A percentile compares a stretch with the other conserved stretches of the same genome.
Conservation (phyloP, 257 asterid genomes). For the Echites panduratus region DNA sequence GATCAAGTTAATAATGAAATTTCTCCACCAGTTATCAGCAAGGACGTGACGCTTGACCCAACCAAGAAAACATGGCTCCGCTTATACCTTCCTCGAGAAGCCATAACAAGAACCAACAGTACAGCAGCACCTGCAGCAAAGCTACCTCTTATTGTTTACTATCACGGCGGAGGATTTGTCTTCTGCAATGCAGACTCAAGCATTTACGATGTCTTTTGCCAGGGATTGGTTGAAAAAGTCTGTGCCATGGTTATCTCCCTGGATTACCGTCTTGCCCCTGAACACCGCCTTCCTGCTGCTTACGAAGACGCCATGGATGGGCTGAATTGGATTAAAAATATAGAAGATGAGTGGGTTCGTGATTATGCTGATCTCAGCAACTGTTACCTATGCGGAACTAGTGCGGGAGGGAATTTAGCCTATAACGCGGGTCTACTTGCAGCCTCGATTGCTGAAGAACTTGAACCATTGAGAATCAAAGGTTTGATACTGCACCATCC, state of each 20-base stretch:
- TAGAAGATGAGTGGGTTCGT: constrained; percentile 28
- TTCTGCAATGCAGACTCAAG: neutral
- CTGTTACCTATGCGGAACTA: constrained; percentile 29
- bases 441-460: constrained; percentile 5
- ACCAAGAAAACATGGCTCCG: constrained; percentile 43
- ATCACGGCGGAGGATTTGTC: too few relatives aligned
- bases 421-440: constrained; percentile 28
- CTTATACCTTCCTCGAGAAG: constrained; percentile 30
- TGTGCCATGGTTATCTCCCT: too few relatives aligned
- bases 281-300: constrained; percentile 8
- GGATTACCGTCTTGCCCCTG: too few relatives aligned
- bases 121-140: too few relatives aligned
- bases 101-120: too few relatives aligned
- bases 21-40: constrained; percentile 31
- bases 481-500: constrained; percentile 34
- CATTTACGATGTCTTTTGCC: too few relatives aligned
- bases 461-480: constrained; percentile 24
- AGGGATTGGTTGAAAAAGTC: too few relatives aligned
- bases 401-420: constrained; percentile 39
- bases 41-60: constrained; percentile 33
- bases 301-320: constrained; percentile 41
- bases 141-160: too few relatives aligned
- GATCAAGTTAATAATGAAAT: constrained; percentile 16
- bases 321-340: constrained; percentile 24
- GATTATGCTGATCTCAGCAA: constrained; percentile 29